A percentile compares a stretch with the other conserved stretches of the same genome.
Evolutionary conservation across 1,139 yeast species (phyloP).

Genomic region (Candida sp.): DNA sequence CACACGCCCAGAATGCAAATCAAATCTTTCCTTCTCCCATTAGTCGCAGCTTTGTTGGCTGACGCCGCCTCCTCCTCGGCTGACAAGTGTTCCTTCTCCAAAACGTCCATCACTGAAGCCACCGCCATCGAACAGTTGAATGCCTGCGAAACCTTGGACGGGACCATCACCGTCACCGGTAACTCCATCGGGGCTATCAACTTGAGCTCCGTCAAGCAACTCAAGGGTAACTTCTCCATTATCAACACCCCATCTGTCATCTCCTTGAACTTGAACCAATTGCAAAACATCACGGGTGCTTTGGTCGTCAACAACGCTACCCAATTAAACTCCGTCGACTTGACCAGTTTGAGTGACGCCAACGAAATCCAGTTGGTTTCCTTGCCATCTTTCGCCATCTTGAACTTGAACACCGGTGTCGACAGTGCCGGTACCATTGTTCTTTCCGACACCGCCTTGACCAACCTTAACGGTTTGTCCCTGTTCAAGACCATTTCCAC

Average conservation of each 20-base stretch:
- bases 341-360: conserved; percentile 34
- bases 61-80: conserved; percentile 8
- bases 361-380: conserved; percentile 40
- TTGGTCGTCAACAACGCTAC: conserved; percentile 42
- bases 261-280: conserved; percentile 33
- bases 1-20: conserved; percentile 20
- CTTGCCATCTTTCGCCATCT: conserved; percentile 45
- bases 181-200: conserved; percentile 37
- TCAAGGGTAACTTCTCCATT: conserved; percentile 38
- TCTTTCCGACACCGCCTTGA: conserved; percentile 49
- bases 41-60: conserved; percentile 14
- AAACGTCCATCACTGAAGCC: conserved; percentile 42
- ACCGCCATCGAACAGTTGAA: conserved; percentile 38
- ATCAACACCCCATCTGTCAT: conserved; percentile 48
- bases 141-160: conserved; percentile 47
- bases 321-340: conserved; percentile 45
- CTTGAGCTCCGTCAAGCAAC: conserved; percentile 36
- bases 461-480: conserved; percentile 40
- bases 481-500: conserved; percentile 35
- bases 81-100: conserved; percentile 39
- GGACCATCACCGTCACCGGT: conserved; percentile 44
- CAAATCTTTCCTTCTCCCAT: conserved; percentile 15
- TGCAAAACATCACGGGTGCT: conserved; percentile 40
- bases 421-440: conserved; percentile 36
- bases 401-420: conserved; percentile 43